Evolutionary conservation across 345 rosid genomes (phyloP).

Genomic region (Hevea brasiliensis): DNA sequence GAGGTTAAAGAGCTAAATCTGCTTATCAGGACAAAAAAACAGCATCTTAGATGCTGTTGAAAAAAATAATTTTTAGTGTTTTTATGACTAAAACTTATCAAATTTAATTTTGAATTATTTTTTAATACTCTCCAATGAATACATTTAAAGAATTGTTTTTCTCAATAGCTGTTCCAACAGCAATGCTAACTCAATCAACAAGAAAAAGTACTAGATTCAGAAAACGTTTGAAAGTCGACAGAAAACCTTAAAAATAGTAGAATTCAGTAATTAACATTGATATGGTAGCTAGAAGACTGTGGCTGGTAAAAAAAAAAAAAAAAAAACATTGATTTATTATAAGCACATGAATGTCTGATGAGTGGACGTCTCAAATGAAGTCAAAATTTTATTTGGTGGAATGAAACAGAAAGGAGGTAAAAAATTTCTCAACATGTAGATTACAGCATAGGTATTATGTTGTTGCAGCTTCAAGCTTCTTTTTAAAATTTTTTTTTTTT

Average conservation of each 20-base stretch:
- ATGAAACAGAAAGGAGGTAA: neutral
- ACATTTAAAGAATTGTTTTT: too few relatives aligned
- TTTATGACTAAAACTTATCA: too few relatives aligned
- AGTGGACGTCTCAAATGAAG: neutral
- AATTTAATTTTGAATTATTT: too few relatives aligned
- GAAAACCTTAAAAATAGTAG: neutral
- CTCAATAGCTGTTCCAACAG: too few relatives aligned
- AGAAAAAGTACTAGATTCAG: neutral
- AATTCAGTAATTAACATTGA: neutral
- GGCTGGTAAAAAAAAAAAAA: neutral
- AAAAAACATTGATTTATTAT: neutral
- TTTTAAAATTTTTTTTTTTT: too few relatives aligned
- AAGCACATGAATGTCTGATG: neutral
- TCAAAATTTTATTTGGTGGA: neutral
- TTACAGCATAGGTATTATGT: neutral
- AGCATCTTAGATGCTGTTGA: too few relatives aligned
- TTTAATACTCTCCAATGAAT: too few relatives aligned
- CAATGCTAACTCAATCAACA: too few relatives aligned
- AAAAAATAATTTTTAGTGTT: too few relatives aligned
- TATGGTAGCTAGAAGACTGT: neutral
- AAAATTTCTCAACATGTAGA: neutral
- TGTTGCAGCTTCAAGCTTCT: neutral
- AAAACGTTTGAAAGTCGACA: neutral
- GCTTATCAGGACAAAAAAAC: too few relatives aligned
- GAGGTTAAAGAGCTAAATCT: neutral